Conservation (phyloP, 441 rosid species). For the Populus hybrid region DNA sequence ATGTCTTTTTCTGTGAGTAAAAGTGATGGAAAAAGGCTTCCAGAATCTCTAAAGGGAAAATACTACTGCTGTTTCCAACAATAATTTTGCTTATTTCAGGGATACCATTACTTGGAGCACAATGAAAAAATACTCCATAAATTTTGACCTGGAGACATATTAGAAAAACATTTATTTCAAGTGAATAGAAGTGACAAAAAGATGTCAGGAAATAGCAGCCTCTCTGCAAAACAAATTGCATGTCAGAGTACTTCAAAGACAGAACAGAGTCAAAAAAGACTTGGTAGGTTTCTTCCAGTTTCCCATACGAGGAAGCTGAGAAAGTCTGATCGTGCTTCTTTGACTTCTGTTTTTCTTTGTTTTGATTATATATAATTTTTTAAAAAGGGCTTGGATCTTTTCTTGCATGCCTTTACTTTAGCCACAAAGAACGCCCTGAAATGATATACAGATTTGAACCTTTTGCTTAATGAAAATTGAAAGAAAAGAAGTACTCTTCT, state of each 20-base stretch:
- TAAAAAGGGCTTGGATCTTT: background rate
- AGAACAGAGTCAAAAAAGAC: slow-evolving; percentile 6
- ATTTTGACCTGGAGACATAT: background rate
- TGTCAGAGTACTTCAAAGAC: slow-evolving; percentile 3
- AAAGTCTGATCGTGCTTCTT: background rate
- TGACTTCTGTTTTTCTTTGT: background rate
- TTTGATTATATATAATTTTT: background rate
- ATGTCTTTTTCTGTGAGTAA: background rate
- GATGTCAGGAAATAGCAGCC: slow-evolving; percentile 1
- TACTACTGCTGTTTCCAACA: background rate
- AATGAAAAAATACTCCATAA: background rate
- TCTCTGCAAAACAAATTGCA: slow-evolving; percentile 1
- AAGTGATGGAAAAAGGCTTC: background rate
- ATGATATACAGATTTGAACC: no score
- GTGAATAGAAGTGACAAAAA: background rate
- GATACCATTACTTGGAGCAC: background rate
- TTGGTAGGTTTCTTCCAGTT: slow-evolving; percentile 3
- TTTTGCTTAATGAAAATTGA: no score
- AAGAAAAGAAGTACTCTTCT: no score
- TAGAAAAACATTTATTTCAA: background rate
- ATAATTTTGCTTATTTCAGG: background rate
- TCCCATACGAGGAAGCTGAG: slow-evolving; percentile 20
- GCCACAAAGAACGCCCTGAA: background rate
- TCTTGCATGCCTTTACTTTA: background rate
- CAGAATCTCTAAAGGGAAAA: background rate